phyloP scores from a whole-genome alignment of 805 yeast genomes.

The Millerago galiae region DNA sequence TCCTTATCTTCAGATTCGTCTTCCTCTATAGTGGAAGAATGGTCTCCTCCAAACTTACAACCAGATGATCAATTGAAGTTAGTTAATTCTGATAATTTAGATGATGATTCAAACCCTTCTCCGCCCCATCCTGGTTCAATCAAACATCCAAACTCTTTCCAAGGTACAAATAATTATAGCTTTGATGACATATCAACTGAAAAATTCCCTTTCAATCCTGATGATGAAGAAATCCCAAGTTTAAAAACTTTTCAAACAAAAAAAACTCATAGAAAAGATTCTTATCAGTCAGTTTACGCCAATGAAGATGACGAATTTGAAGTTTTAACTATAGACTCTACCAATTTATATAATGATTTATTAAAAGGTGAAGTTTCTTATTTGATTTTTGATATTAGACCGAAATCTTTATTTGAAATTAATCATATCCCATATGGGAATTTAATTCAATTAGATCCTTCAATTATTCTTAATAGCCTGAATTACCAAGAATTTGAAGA shows the following conservation, averaged over 20 bases:
- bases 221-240: constrained; percentile 1
- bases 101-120: constrained; percentile 4
- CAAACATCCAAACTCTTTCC: constrained; percentile 2
- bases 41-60: constrained; percentile 34
- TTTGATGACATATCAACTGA: neutral
- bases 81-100: constrained; percentile 15
- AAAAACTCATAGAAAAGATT: constrained; percentile 28
- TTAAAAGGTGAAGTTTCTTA: constrained; percentile 35
- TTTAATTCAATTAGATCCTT: constrained; percentile 36
- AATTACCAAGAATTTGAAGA: constrained; percentile 24
- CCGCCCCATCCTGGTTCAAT: constrained; percentile 6
- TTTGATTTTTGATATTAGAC: constrained; percentile 36
- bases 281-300: constrained; percentile 35
- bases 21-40: constrained; percentile 18
- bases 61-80: constrained; percentile 33
- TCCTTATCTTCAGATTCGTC: constrained; percentile 14
- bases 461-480: constrained; percentile 28
- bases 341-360: constrained; percentile 34
- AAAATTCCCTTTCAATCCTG: neutral
- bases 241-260: constrained; percentile 6
- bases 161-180: neutral
- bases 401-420: constrained; percentile 25
- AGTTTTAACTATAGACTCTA: constrained; percentile 45
- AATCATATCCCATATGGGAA: constrained; percentile 34
- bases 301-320: constrained; percentile 24